Evolutionary conservation across 192 early-diverging fungal species (phyloP).

Genomic region (Podila epicladia): DNA sequence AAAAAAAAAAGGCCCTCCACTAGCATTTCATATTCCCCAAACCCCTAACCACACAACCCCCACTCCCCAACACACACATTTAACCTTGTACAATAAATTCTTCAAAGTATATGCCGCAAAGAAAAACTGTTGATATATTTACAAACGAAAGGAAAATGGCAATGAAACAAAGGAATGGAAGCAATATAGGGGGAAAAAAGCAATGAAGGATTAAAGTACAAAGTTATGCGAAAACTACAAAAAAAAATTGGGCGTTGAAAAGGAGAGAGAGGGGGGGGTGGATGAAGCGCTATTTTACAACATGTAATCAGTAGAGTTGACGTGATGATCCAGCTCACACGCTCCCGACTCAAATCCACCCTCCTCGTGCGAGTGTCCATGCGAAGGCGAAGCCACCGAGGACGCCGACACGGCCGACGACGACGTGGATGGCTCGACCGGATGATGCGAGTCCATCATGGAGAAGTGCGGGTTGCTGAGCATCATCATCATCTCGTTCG

Average conservation of each 20-base stretch:
- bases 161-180: too few species aligned
- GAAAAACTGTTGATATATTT: neutral
- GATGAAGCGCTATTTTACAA: neutral
- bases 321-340: neutral
- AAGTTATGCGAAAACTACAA: too few species aligned
- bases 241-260: neutral
- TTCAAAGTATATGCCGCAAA: neutral
- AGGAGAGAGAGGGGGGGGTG: neutral
- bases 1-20: too few species aligned
- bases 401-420: neutral
- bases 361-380: neutral
- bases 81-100: neutral
- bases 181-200: neutral
- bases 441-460: slow-evolving; percentile 7
- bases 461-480: slow-evolving; percentile 27
- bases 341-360: too few species aligned
- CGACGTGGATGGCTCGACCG: neutral
- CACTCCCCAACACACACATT: too few species aligned
- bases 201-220: neutral
- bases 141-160: slow-evolving; percentile 8
- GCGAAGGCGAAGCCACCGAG: neutral
- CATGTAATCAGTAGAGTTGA: neutral
- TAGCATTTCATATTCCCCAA: neutral
- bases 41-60: too few species aligned
- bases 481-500: slow-evolving; percentile 51